Percentiles rank a stretch among this genome's conserved stretches.
These are phyloP conservation scores for Saccharomycopsis vini DNA, from an alignment of 805 yeast genomes.

Conservation along the genomic window DNA sequence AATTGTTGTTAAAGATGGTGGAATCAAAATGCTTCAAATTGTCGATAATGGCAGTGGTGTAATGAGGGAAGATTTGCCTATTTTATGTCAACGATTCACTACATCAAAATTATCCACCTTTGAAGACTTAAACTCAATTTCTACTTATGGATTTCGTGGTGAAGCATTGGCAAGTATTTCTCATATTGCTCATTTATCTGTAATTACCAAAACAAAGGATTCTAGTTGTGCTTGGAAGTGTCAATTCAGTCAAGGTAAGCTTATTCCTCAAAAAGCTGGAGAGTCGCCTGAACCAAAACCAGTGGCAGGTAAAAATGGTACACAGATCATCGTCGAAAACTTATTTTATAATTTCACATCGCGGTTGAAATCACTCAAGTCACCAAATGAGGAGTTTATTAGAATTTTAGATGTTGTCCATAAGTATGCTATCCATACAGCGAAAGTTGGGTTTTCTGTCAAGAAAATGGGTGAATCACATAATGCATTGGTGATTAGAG, in stretches of 20 bases:
- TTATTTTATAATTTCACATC: conserved; percentile 83
- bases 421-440: conserved; percentile 70
- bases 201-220: conserved; percentile 58
- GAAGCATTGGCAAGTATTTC: conserved; percentile 95
- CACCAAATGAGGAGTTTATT: conserved; percentile 64
- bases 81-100: conserved; percentile 87
- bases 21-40: conserved; percentile 75
- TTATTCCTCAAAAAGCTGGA: conserved; percentile 36
- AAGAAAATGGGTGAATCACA: conserved; percentile 72
- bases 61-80: conserved; percentile 54
- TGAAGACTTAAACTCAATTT: conserved; percentile 62
- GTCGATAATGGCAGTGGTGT: conserved; percentile 89
- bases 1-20: conserved; percentile 83
- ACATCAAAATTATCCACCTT: conserved; percentile 73
- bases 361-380: conserved; percentile 55
- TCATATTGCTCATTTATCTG: conserved; percentile 75
- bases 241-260: conserved; percentile 56
- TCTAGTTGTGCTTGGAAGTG: conserved; percentile 66
- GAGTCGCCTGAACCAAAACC: conserved; percentile 47
- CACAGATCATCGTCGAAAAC: conserved; percentile 79
- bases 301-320: conserved; percentile 81
- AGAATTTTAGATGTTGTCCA: conserved; percentile 77
- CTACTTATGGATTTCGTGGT: conserved; percentile 91
- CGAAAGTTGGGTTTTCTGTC: conserved; percentile 64
- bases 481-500: conserved; percentile 52